Base-by-base conservation (phyloP, 2,329 filamentous ascomycete species). In the Orbilia quercus region DNA sequence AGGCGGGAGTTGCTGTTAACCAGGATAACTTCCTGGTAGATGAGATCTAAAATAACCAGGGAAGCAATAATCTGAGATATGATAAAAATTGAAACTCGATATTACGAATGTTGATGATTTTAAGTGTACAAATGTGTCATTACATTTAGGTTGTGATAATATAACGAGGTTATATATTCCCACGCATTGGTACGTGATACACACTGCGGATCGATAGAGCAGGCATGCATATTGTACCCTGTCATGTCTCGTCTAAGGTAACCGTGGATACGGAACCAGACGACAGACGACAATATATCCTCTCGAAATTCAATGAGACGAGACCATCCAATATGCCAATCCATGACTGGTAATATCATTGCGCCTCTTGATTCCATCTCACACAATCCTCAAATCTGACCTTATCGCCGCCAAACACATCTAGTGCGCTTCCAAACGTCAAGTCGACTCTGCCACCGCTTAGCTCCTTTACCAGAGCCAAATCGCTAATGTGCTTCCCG, bases 371-470 rank as follows among this genome's bases (percentile, higher is more conserved):
- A 80, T 98, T 98, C 95, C 95, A 99, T 77, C 84, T 83, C 36
- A 96, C 89, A 80, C 94, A 98, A 66, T 97, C 93, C 34, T 90
- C 89, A 79, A 98, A 92, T 75, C 86, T 91, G 60, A 97, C 92
- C 0, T 91, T 91, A 16, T 84, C 88, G 0, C 95, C 95, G 7
- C 95, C 95, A 80, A 99, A 99, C 76, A 96, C 92, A 82, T 99
- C 95, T 78, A 99, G 82, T 1, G 95, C 95, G 80, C 95, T 98
- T 11, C 95, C 95, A 79, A 98, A 98, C 0, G 95, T 99, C 77
- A 99, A 83, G 79, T 99, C 93, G 20, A 98, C 89, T 79, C 88
- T 91, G 25, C 92, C 92, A 36, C 82, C 81, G 80, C 94, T 97
- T 75, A 96, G 83, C 44, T 82, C 81, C 82, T 92, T 90, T 7